These are phyloP conservation scores for Pichia sp. DNA, from an alignment of 1,139 yeast genomes.

Conservation along the genomic window DNA sequence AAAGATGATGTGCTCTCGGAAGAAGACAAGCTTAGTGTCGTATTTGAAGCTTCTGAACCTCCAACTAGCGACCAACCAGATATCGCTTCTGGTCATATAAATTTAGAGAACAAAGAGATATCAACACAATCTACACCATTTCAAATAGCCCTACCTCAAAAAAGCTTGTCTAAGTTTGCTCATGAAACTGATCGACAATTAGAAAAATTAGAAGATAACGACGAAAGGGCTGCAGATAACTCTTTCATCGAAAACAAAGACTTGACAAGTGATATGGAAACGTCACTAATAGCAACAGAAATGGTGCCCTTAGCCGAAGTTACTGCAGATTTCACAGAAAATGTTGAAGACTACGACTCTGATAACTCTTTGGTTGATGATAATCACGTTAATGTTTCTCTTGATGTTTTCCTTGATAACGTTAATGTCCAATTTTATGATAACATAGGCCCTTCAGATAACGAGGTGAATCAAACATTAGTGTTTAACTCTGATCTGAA, in stretches of 20 bases:
- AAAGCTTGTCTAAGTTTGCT: background rate
- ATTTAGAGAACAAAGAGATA: too few species aligned
- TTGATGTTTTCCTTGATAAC: conserved; percentile 26
- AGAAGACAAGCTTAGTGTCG: conserved; percentile 8
- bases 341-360: conserved; percentile 20
- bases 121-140: too few species aligned
- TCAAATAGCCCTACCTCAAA: background rate
- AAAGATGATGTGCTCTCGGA: background rate
- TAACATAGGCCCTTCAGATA: conserved; percentile 28
- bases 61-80: conserved; percentile 6
- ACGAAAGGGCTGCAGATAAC: background rate
- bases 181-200: background rate
- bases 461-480: conserved; percentile 18
- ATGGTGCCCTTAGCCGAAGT: conserved; percentile 30
- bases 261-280: conserved; percentile 13
- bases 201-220: background rate
- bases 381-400: conserved; percentile 25
- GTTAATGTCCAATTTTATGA: conserved; percentile 31
- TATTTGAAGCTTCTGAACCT: conserved; percentile 15
- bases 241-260: conserved; percentile 5
- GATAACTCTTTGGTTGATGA: conserved; percentile 24
- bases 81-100: too few species aligned
- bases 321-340: conserved; percentile 16
- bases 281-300: conserved; percentile 25
- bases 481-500: conserved; percentile 4